Percentiles rank a stretch among this genome's conserved stretches.
Evolutionary conservation across 805 yeast genomes (phyloP).

Genomic region (Hanseniaspora mollemarum): DNA sequence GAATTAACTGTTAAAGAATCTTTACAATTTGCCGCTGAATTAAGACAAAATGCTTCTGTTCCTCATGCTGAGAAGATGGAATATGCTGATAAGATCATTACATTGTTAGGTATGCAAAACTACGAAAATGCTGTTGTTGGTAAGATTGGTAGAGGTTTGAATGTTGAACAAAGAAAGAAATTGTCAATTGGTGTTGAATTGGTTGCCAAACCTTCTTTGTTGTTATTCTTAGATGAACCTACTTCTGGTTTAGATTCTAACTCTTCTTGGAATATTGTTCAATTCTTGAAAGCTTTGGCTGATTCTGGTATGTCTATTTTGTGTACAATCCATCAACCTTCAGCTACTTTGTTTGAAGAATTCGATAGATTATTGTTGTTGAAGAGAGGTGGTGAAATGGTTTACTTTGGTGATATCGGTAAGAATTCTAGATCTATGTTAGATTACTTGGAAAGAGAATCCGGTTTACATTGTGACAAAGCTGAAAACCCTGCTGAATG

Average conservation of each 20-base stretch:
- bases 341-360: slow-evolving; percentile 55
- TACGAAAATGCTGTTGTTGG: slow-evolving; percentile 77
- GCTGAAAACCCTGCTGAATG: slow-evolving; percentile 68
- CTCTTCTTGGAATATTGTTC: slow-evolving; percentile 59
- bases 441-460: slow-evolving; percentile 56
- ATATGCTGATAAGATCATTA: slow-evolving; percentile 59
- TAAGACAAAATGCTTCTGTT: slow-evolving; percentile 55
- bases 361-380: slow-evolving; percentile 57
- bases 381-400: slow-evolving; percentile 68
- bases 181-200: slow-evolving; percentile 61
- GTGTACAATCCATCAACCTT: slow-evolving; percentile 71
- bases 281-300: slow-evolving; percentile 54
- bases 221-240: slow-evolving; percentile 59
- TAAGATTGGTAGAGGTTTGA: slow-evolving; percentile 58
- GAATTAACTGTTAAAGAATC: slow-evolving; percentile 67
- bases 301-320: slow-evolving; percentile 63
- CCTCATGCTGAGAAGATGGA: slow-evolving; percentile 48
- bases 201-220: slow-evolving; percentile 54
- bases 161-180: slow-evolving; percentile 58
- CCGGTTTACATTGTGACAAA: slow-evolving; percentile 54
- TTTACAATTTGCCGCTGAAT: slow-evolving; percentile 54
- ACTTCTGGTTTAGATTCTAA: slow-evolving; percentile 61
- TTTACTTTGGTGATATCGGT: slow-evolving; percentile 74
- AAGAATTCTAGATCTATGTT: slow-evolving; percentile 46
- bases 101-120: slow-evolving; percentile 52